These are phyloP conservation scores for Escovopsis weberi DNA, from an alignment of 2,329 filamentous ascomycete species.

Conservation along the genomic window DNA sequence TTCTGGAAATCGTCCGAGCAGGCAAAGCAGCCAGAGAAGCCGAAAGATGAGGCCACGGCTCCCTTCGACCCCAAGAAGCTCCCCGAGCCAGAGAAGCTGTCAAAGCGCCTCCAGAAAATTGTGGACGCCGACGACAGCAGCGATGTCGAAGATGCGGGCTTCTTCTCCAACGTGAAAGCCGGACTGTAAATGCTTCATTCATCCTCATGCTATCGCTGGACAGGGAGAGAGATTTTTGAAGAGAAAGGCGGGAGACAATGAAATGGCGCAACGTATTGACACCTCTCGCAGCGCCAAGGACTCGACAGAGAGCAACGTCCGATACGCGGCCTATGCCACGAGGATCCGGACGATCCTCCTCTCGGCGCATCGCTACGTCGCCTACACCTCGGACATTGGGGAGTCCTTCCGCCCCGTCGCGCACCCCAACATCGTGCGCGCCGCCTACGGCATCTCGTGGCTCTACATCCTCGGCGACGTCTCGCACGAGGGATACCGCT, in stretches of 20 bases:
- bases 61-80: conserved; percentile 32
- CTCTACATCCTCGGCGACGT: conserved; percentile 85
- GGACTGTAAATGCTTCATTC: conserved; percentile 48
- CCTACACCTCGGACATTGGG: conserved; percentile 92
- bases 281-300: conserved; percentile 34
- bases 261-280: conserved; percentile 5
- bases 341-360: conserved; percentile 76
- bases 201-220: neutral
- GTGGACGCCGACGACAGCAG: conserved; percentile 39
- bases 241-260: too few relatives aligned
- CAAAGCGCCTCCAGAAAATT: conserved; percentile 40
- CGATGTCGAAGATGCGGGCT: conserved; percentile 43
- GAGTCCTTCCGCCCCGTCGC: conserved; percentile 91
- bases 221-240: too few relatives aligned
- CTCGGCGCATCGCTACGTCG: conserved; percentile 87
- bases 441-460: conserved; percentile 87
- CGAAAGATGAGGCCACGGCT: conserved; percentile 12
- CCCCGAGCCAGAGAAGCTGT: conserved; percentile 35
- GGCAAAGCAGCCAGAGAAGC: conserved; percentile 15
- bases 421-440: conserved; percentile 65
- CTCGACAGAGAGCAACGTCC: conserved; percentile 70
- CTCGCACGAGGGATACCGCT: conserved; percentile 84
- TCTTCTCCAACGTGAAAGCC: conserved; percentile 64
- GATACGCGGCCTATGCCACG: conserved; percentile 86
- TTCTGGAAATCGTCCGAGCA: conserved; percentile 25